These are phyloP conservation scores for Carex scoparia DNA, from an alignment of 176 grass and related monocot genomes.

Conservation along the genomic window DNA sequence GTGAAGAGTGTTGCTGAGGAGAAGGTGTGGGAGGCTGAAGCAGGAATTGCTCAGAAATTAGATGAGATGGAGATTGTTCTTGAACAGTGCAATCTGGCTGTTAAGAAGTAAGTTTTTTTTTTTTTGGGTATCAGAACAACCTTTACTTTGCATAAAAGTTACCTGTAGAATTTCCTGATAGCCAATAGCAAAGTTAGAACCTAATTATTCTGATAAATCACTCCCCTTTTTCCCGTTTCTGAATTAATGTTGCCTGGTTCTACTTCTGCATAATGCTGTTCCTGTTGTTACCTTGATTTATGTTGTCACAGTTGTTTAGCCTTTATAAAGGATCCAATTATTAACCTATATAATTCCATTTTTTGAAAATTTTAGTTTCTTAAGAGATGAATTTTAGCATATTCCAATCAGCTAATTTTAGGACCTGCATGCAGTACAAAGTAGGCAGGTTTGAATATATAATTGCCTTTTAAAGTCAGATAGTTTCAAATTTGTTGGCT, in stretches of 20 bases:
- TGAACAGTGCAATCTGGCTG: constrained; percentile 61
- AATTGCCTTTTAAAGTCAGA: neutral
- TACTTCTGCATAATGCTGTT: neutral
- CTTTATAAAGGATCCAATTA: neutral
- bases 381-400: neutral
- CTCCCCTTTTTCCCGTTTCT: neutral
- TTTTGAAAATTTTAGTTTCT: neutral
- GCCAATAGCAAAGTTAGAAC: neutral
- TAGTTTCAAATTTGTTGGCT: neutral
- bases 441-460: neutral
- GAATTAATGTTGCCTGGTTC: neutral
- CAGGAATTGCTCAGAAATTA: constrained; percentile 36
- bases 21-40: constrained; percentile 76
- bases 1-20: constrained; percentile 44
- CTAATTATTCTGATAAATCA: neutral
- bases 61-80: constrained; percentile 47
- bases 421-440: neutral
- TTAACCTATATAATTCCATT: neutral
- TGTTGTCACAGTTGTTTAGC: neutral
- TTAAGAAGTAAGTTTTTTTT: constrained; percentile 48
- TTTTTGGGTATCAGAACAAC: neutral
- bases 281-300: neutral
- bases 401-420: neutral
- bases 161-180: neutral
- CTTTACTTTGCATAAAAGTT: neutral